phyloP scores from a whole-genome alignment of 2,329 filamentous ascomycete species.

The Neoscytalidium dimidiatum region DNA sequence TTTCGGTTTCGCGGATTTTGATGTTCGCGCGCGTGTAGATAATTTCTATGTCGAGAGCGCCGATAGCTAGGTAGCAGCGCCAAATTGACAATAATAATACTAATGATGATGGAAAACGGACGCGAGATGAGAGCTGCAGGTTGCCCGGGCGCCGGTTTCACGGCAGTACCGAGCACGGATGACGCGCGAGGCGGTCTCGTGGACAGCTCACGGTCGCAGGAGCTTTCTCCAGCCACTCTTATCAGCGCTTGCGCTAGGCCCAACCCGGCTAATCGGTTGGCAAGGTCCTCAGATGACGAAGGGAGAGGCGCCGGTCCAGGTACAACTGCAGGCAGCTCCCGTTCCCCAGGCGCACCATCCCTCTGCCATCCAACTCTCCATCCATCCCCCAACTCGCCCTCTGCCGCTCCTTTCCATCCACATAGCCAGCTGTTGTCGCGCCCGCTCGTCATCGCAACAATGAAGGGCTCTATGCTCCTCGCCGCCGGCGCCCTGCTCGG shows the following conservation, averaged over 20 bases:
- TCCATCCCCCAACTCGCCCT: neutral
- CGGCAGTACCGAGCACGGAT: neutral
- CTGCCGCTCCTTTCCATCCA: neutral
- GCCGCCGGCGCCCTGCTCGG: constrained; percentile 79
- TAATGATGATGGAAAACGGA: neutral
- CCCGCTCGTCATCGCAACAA: constrained; percentile 41
- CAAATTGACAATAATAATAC: neutral
- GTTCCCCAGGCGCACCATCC: constrained; percentile 1
- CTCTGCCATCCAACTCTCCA: neutral
- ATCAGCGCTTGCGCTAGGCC: neutral
- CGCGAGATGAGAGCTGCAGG: neutral
- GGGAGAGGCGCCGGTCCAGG: constrained; percentile 4
- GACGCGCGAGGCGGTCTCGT: constrained; percentile 14
- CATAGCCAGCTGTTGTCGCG: neutral
- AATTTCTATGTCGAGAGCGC: neutral
- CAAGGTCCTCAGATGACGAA: constrained; percentile 19
- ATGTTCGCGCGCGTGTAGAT: neutral
- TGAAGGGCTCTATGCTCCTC: constrained; percentile 84
- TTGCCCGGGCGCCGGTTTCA: neutral
- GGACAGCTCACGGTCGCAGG: constrained; percentile 9
- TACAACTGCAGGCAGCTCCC: constrained; percentile 16
- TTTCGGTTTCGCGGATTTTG: neutral
- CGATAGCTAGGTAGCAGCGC: neutral
- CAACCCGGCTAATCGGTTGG: constrained; percentile 4
- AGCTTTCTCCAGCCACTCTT: constrained; percentile 16